A percentile compares a stretch with the other conserved stretches of the same genome.
phyloP scores from a whole-genome alignment of 2,329 filamentous ascomycete genomes.

The Botrytis fragariae region DNA sequence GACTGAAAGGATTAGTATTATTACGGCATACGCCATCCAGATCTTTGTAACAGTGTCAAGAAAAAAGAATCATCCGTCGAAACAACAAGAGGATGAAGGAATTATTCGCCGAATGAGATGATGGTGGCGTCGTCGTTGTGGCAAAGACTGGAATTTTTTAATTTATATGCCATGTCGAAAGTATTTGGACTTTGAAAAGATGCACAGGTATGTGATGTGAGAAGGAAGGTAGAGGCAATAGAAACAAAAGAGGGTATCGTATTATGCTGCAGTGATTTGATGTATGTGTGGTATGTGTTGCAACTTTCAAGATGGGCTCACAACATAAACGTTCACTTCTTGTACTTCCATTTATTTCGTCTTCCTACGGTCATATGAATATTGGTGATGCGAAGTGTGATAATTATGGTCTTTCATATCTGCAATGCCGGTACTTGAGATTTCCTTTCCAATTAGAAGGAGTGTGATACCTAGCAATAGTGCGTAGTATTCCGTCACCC shows the following conservation, averaged over 20 bases:
- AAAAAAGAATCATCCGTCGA: background rate
- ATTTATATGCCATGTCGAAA: background rate
- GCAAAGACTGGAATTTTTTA: background rate
- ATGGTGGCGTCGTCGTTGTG: slow-evolving; percentile 6
- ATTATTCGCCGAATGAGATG: background rate
- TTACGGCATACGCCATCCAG: background rate
- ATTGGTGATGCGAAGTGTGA: background rate
- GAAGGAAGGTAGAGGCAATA: background rate
- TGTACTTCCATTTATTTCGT: background rate
- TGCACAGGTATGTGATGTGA: background rate
- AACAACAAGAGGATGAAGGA: background rate
- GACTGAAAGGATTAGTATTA: background rate
- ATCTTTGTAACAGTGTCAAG: background rate
- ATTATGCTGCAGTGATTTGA: background rate
- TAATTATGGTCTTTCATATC: background rate
- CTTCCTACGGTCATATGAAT: background rate
- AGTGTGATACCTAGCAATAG: background rate
- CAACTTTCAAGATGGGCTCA: background rate
- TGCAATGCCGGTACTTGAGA: slow-evolving; percentile 16
- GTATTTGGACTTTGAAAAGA: background rate
- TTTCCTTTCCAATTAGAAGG: background rate
- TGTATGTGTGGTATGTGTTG: background rate
- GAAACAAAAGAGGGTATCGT: background rate
- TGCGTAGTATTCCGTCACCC: background rate
- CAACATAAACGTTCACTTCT: background rate